These are phyloP conservation scores for Taiozyma sp. DNA, from an alignment of 1,139 yeast genomes.

Conservation along the genomic window DNA sequence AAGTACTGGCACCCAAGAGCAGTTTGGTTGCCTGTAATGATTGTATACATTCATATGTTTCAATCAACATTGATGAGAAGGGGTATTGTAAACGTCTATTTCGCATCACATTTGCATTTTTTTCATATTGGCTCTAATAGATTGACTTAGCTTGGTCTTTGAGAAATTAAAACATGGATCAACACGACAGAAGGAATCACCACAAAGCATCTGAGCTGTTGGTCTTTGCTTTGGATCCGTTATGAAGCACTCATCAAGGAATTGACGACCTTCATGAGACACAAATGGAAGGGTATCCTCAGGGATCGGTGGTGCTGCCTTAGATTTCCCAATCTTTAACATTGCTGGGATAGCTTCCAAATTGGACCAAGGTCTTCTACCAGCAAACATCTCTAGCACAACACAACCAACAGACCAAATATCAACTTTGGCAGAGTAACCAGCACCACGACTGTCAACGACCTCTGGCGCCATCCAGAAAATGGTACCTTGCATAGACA, in stretches of 20 bases:
- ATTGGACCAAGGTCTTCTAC: constrained; percentile 79
- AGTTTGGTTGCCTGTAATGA: too few species aligned
- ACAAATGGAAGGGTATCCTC: constrained; percentile 68
- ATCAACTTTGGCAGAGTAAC: constrained; percentile 94
- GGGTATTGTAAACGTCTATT: background rate
- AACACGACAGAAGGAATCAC: constrained; percentile 54
- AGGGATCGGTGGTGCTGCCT: constrained; percentile 93
- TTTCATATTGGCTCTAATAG: constrained; percentile 46
- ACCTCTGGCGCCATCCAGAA: constrained; percentile 99
- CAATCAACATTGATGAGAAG: background rate
- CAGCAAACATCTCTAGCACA: constrained; percentile 90
- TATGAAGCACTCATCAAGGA: constrained; percentile 72
- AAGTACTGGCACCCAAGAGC: too few species aligned
- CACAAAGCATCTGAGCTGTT: constrained; percentile 65
- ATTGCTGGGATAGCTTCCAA: constrained; percentile 76
- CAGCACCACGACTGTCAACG: constrained; percentile 80
- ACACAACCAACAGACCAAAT: constrained; percentile 96
- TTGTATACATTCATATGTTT: background rate
- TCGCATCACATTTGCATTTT: constrained; percentile 7
- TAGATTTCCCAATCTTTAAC: constrained; percentile 61
- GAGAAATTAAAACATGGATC: constrained; percentile 51
- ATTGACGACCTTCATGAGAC: constrained; percentile 59
- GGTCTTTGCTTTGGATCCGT: constrained; percentile 82
- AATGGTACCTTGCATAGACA: constrained; percentile 98
- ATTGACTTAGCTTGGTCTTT: constrained; percentile 56